A percentile compares a stretch with the other conserved stretches of the same genome.
phyloP scores from a whole-genome alignment of 2,329 filamentous ascomycete species.

The Huntiella bhutanensis region DNA sequence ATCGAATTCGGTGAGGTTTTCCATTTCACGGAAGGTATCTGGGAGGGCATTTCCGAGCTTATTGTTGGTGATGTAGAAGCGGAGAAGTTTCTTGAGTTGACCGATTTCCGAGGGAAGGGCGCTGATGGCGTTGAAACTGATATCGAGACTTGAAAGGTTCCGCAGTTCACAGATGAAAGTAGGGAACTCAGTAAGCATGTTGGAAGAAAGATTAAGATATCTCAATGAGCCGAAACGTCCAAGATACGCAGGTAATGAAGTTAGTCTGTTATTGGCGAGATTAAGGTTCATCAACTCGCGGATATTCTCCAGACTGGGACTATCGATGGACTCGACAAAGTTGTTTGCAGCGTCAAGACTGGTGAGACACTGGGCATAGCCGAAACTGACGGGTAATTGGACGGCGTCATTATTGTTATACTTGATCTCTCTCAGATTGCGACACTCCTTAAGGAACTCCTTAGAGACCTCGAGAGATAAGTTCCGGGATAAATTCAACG shows the following conservation, averaged over 20 bases:
- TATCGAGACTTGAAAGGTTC: constrained; percentile 76
- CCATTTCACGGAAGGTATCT: constrained; percentile 49
- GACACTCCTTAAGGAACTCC: constrained; percentile 89
- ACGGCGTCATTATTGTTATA: constrained; percentile 88
- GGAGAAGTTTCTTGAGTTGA: constrained; percentile 59
- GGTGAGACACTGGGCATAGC: constrained; percentile 61
- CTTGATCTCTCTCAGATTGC: constrained; percentile 82
- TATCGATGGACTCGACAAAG: constrained; percentile 66
- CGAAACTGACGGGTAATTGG: constrained; percentile 66
- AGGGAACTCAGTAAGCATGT: constrained; percentile 72
- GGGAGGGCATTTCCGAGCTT: constrained; percentile 60
- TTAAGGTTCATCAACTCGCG: constrained; percentile 71
- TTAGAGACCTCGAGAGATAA: constrained; percentile 80
- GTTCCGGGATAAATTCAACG: constrained; percentile 83
- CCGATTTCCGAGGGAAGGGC: constrained; percentile 62
- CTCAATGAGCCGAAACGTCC: constrained; percentile 59
- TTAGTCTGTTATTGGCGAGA: constrained; percentile 80
- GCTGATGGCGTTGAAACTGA: constrained; percentile 88
- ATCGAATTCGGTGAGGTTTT: constrained; percentile 74
- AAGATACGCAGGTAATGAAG: constrained; percentile 63
- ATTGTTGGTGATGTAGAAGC: constrained; percentile 92
- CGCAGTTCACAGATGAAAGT: constrained; percentile 65
- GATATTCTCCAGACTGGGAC: constrained; percentile 61
- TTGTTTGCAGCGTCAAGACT: constrained; percentile 94
- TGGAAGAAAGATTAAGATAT: constrained; percentile 82